phyloP scores from a whole-genome alignment of 768 basidiomycete species.

The Leucocoprinus sp. region DNA sequence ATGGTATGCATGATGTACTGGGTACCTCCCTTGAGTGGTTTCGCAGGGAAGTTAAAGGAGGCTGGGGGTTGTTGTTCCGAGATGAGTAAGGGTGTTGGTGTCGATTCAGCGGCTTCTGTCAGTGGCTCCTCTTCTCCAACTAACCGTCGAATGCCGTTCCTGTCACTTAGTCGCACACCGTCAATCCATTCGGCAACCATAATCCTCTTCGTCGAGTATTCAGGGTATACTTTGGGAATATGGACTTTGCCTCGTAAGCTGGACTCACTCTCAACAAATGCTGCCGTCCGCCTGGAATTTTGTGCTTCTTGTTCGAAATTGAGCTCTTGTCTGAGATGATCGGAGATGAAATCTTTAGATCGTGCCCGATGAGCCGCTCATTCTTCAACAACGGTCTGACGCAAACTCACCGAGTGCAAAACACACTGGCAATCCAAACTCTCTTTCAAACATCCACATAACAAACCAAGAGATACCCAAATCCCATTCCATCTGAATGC shows the following conservation, averaged over 20 bases:
- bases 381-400: background rate
- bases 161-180: constrained; percentile 65
- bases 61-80: constrained; percentile 7
- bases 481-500: constrained; percentile 82
- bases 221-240: constrained; percentile 68
- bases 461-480: constrained; percentile 59
- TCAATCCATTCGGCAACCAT: constrained; percentile 85
- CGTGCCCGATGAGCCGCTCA: background rate
- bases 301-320: constrained; percentile 75
- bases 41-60: constrained; percentile 20
- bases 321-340: constrained; percentile 76
- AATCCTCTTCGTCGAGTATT: constrained; percentile 67
- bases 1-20: constrained; percentile 73
- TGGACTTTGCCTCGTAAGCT: constrained; percentile 62
- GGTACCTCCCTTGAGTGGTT: constrained; percentile 51
- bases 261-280: constrained; percentile 63
- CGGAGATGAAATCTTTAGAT: constrained; percentile 61
- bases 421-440: constrained; percentile 82
- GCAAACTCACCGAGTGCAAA: constrained; percentile 59
- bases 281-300: constrained; percentile 66
- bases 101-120: background rate
- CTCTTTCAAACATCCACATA: constrained; percentile 74
- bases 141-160: constrained; percentile 42
- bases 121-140: constrained; percentile 40
- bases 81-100: constrained; percentile 3